Conservation (phyloP, 495 filamentous ascomycete species). For the Hyphodiscus hymeniophilus region DNA sequence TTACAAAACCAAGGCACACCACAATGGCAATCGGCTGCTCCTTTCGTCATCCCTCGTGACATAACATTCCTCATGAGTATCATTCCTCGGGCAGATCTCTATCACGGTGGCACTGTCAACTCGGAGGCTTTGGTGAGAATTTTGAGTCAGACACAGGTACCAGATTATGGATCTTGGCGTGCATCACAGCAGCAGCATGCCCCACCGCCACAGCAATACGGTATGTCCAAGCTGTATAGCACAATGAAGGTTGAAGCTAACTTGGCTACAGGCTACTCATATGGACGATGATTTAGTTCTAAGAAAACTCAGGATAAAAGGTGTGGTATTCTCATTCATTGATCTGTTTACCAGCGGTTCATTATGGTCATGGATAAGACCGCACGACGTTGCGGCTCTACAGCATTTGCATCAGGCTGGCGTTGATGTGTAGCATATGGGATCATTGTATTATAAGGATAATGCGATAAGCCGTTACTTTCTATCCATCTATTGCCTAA, state of each 20-base stretch:
- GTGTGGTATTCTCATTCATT: too few relatives aligned
- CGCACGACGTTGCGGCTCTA: too few relatives aligned
- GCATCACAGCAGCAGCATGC: conserved; percentile 11
- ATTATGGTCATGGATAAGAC: too few relatives aligned
- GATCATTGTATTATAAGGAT: conserved; percentile 7
- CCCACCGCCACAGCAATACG: conserved; percentile 6
- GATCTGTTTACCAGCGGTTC: too few relatives aligned
- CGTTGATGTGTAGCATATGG: too few relatives aligned
- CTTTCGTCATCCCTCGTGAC: conserved; percentile 61
- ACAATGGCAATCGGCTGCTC: conserved; percentile 22
- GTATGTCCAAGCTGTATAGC: background rate
- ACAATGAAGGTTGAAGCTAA: background rate
- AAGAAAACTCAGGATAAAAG: background rate
- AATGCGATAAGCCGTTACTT: background rate
- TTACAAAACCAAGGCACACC: conserved; percentile 39
- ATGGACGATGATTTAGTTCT: background rate
- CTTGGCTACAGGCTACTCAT: conserved; percentile 2
- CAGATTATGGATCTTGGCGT: conserved; percentile 34
- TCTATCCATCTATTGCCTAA: too few relatives aligned
- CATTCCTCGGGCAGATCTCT: conserved; percentile 68
- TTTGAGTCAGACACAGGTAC: conserved; percentile 57
- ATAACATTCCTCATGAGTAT: conserved; percentile 75
- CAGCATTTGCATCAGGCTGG: too few relatives aligned
- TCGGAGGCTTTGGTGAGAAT: conserved; percentile 66
- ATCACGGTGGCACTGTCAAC: conserved; percentile 55